phyloP scores from a whole-genome alignment of 495 filamentous ascomycete genomes.

The Parathielavia hyrcaniae region DNA sequence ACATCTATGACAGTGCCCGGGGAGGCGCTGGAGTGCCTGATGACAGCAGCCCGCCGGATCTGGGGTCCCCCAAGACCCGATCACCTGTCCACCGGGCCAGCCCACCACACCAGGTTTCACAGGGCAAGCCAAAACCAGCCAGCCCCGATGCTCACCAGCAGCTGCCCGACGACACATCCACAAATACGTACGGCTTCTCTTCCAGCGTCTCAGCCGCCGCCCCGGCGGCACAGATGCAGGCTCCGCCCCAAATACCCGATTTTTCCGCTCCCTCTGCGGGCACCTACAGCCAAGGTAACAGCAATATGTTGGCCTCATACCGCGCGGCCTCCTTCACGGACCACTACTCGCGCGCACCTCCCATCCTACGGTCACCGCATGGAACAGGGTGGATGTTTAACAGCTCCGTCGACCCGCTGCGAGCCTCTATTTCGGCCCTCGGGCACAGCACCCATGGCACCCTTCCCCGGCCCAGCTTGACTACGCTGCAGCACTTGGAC shows the following conservation, averaged over 20 bases:
- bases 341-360: conserved; percentile 42
- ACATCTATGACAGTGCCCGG: conserved; percentile 29
- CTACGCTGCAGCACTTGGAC: conserved; percentile 31
- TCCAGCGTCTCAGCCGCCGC: conserved; percentile 36
- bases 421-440: conserved; percentile 34
- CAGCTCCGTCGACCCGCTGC: conserved; percentile 36
- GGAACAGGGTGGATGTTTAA: conserved; percentile 42
- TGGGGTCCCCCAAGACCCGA: conserved; percentile 40
- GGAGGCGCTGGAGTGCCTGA: conserved; percentile 31
- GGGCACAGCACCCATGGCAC: conserved; percentile 28
- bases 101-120: conserved; percentile 34
- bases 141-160: conserved; percentile 29
- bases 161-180: conserved; percentile 29
- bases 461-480: conserved; percentile 40
- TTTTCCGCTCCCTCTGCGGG: conserved; percentile 29
- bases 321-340: conserved; percentile 40
- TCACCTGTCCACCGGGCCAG: conserved; percentile 41
- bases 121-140: conserved; percentile 26
- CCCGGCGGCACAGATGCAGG: conserved; percentile 26
- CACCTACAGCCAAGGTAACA: conserved; percentile 37
- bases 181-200: conserved; percentile 47
- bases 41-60: conserved; percentile 40
- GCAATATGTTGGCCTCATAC: conserved; percentile 44
- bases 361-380: conserved; percentile 46
- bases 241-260: conserved; percentile 24